Evolutionary conservation across 192 early-diverging fungal species (phyloP), one percentile per base, ranked within the genome.

Genomic region (Obelidium mucronatum): DNA sequence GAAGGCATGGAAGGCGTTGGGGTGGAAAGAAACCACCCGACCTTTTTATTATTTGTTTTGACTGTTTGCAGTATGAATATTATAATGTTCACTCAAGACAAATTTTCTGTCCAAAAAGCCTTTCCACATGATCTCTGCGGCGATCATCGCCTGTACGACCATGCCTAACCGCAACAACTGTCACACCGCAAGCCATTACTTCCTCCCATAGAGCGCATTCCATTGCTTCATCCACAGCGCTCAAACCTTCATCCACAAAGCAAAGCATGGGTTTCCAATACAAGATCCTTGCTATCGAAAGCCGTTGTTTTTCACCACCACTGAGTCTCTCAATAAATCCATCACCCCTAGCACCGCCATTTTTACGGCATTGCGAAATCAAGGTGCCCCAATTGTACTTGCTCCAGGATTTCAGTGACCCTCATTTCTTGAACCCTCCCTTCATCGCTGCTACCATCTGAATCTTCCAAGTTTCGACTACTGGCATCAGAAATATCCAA

Each of bases 251-350:
- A 40, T 86, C 85, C 17, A 86, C 34, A 44, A 86, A 77, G 0
- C 91, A 92, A 88, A 98, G 93, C 28, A 54, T 58, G 3, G 96
- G 96, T 3, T 84, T 82, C 19, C 79, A 79, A 66, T 87, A 89
- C 2, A 90, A 78, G 17, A 87, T 54, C 34, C 87, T 71, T 13
- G 85, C 87, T 42, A 89, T 75, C 22, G 65, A 54, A 17, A 86
- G 66, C 8, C 85, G 67, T 75, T 88, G 85, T 71, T 79, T 73
- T 64, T 88, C 84, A 24, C 83, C 83, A 19, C 60, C 67, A 19
- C 68, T 76, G 19, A 65, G 37, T 13, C 63, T 35, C 31, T 65
- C 67, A 5, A 73, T 35, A 58, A 60, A 48, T 37, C 33, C 33
- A 24, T 65, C 63, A 60, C 33, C 58, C 17, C 58, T 36, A 42